These are phyloP conservation scores for Paraconiothyrium sp. DNA, from an alignment of 2,329 filamentous ascomycete genomes.

Conservation along the genomic window DNA sequence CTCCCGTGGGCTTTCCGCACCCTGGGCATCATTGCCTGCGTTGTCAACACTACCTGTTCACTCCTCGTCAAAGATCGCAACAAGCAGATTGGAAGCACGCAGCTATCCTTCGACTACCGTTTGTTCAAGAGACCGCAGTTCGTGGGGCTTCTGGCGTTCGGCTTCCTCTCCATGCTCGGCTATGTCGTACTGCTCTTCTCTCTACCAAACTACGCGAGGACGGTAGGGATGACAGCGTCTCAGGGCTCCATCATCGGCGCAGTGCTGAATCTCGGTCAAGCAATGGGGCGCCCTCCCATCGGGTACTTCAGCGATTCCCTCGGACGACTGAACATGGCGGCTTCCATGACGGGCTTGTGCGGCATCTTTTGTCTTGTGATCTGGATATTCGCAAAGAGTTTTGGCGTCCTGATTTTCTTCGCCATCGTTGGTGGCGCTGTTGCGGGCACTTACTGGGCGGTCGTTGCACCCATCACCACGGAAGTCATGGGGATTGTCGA, in stretches of 20 bases:
- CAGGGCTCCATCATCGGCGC: slow-evolving; percentile 78
- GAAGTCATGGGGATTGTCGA: slow-evolving; percentile 77
- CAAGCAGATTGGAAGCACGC: slow-evolving; percentile 72
- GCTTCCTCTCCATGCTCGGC: slow-evolving; percentile 75
- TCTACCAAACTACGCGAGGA: slow-evolving; percentile 75
- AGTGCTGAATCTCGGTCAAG: slow-evolving; percentile 73
- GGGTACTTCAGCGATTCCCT: slow-evolving; percentile 76
- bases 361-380: slow-evolving; percentile 74
- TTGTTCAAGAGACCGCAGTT: slow-evolving; percentile 72
- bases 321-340: slow-evolving; percentile 78
- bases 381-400: slow-evolving; percentile 76
- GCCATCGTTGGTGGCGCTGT: slow-evolving; percentile 72
- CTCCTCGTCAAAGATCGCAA: slow-evolving; percentile 76
- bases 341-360: slow-evolving; percentile 69
- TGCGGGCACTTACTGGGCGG: slow-evolving; percentile 72
- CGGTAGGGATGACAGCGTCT: slow-evolving; percentile 71
- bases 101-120: slow-evolving; percentile 70
- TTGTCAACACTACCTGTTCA: slow-evolving; percentile 70
- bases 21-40: slow-evolving; percentile 69
- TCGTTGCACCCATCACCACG: slow-evolving; percentile 73
- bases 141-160: slow-evolving; percentile 71
- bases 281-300: slow-evolving; percentile 74
- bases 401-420: slow-evolving; percentile 76
- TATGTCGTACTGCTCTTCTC: slow-evolving; percentile 83
- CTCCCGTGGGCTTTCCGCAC: slow-evolving; percentile 74